phyloP scores from a whole-genome alignment of 208 protist species.

The Acanthamoeba lenticulata region DNA sequence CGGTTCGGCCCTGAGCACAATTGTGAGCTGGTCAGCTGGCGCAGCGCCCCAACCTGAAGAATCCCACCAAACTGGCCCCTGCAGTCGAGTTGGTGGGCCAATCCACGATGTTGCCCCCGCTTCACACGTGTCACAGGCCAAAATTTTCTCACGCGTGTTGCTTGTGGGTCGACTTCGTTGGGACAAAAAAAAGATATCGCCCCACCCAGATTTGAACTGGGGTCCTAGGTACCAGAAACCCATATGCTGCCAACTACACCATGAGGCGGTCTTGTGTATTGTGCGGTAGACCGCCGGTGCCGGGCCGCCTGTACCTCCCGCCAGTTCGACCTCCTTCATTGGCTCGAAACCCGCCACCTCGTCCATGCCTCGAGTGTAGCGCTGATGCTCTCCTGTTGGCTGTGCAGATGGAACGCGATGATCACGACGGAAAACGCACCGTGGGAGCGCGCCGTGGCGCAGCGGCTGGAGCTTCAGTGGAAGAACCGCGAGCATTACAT shows the following conservation, averaged over 20 bases:
- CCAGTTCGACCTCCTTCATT: neutral
- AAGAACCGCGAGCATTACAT: neutral
- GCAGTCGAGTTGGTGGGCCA: too few species aligned
- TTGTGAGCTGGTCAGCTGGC: neutral
- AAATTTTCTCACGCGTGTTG: too few species aligned
- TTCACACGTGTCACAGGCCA: neutral
- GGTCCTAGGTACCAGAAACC: conserved; percentile 14
- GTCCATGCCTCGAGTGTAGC: neutral
- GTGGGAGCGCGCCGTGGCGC: neutral
- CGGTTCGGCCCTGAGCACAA: neutral
- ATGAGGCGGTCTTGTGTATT: neutral
- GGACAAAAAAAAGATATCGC: neutral
- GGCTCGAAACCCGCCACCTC: neutral
- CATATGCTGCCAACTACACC: conserved; percentile 42
- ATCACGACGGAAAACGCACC: neutral
- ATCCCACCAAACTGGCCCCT: neutral
- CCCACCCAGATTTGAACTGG: conserved; percentile 39
- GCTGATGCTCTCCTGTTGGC: neutral
- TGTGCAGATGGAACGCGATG: neutral
- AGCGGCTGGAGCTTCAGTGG: neutral
- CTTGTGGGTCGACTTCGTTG: too few species aligned
- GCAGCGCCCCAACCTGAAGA: neutral
- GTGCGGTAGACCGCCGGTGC: neutral
- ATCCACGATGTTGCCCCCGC: too few species aligned
- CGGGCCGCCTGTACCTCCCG: neutral